phyloP scores from a whole-genome alignment of 208 protist genomes.

The Kentomonas sorsogonicus region DNA sequence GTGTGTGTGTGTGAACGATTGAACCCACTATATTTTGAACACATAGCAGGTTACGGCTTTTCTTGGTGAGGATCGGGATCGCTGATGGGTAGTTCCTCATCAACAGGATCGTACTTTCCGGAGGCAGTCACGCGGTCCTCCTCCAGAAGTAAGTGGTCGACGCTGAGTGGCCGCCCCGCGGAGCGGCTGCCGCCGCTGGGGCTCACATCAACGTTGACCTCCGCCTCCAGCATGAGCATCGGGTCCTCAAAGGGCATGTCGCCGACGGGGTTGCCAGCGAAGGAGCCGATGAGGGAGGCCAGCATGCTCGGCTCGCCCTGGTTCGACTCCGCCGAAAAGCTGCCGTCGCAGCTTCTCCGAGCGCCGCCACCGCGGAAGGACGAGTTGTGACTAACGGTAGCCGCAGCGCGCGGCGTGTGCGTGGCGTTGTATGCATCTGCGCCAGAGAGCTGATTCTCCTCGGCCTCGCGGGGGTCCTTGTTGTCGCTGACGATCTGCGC shows the following conservation, averaged over 20 bases:
- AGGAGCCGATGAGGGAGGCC: background rate
- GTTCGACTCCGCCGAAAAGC: no score
- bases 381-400: no score
- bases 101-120: no score
- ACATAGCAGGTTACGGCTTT: background rate
- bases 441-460: conserved; percentile 3
- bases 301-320: no score
- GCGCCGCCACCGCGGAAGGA: no score
- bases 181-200: no score
- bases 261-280: background rate
- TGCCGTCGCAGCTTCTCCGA: no score
- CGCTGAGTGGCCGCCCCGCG: no score
- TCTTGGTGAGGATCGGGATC: no score
- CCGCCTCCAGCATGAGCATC: no score
- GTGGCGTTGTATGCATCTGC: conserved; percentile 9
- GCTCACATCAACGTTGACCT: background rate
- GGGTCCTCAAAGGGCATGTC: background rate
- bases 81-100: no score
- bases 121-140: no score
- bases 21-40: background rate
- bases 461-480: conserved; percentile 6
- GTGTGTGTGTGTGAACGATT: background rate
- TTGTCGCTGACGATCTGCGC: conserved; percentile 11
- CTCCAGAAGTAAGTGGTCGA: background rate
- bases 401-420: conserved; percentile 12